Evolutionary conservation across 2,329 filamentous ascomycete genomes (phyloP), one percentile per base, ranked within the genome.

Genomic region (Beauveria australis): DNA sequence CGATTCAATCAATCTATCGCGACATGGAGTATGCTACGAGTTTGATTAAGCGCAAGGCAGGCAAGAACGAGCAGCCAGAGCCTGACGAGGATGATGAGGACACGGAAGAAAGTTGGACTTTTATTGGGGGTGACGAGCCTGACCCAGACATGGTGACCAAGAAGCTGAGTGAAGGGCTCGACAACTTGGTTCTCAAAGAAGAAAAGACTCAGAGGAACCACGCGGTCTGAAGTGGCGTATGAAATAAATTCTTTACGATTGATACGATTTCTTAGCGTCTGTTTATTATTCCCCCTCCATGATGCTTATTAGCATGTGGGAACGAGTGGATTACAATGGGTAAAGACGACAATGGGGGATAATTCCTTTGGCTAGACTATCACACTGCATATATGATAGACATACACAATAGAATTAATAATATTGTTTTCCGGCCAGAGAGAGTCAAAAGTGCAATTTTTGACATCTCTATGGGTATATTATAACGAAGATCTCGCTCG

Each of bases 1-100:
- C 93, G 6, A 94, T 97, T 64, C 90, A 96, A 73, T 89, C 86
- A 63, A 90, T 99, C 61, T 99, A 97, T 71, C 89, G 94, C 47
- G 93, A 97, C 71, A 81, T 97, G 60, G 94, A 97, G 71, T 97
- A 97, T 68, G 92, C 94, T 43, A 89, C 85, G 73, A 88, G 88
- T 18, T 79, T 97, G 49, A 89, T 96, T 71, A 89, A 89, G 73
- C 83, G 78, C 61, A 84, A 83, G 71, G 74, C 76, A 1, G 77
- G 77, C 64, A 83, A 82, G 73, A 86, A 78, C 60, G 72, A 66
- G 3, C 64, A 71, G 16, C 60, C 65, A 62, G 75, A 72, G 63
- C 72, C 67, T 57, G 58, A 60, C n/a, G 78, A 75, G 19, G 78
- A 82, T 44, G 79, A 84, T 54, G 76, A 75, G 51, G 86, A 86